Evolutionary conservation across 1,139 yeast genomes (phyloP).

Genomic region (Hansenula lynferdii): DNA sequence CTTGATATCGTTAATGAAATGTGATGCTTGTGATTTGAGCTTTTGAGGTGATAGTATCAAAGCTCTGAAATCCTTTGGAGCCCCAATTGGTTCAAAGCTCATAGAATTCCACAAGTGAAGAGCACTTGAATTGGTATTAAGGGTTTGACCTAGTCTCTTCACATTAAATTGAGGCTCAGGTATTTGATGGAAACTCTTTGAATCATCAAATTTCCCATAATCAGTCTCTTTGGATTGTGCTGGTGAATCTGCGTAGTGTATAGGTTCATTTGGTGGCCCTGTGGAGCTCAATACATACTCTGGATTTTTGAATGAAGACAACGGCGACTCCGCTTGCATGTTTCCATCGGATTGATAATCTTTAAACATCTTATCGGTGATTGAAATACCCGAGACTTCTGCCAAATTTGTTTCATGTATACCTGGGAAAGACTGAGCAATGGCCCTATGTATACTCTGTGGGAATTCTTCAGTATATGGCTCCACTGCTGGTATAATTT

Average conservation of each 20-base stretch:
- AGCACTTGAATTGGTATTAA: conserved; percentile 29
- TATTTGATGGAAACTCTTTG: conserved; percentile 22
- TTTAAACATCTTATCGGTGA: neutral
- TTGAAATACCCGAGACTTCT: conserved; percentile 14
- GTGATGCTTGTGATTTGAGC: conserved; percentile 24
- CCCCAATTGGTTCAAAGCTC: conserved; percentile 48
- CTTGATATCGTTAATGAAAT: conserved; percentile 36
- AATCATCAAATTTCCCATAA: neutral
- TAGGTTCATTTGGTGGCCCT: neutral
- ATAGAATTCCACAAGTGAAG: conserved; percentile 51
- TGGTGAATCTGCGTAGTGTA: neutral
- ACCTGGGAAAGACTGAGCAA: conserved; percentile 24
- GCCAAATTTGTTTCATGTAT: conserved; percentile 15
- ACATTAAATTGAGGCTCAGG: conserved; percentile 29
- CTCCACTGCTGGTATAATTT: conserved; percentile 14
- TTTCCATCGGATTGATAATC: neutral
- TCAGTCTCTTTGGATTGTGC: neutral
- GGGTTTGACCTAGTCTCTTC: conserved; percentile 26
- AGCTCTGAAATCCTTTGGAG: conserved; percentile 47
- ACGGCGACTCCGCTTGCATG: conserved; percentile 13
- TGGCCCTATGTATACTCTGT: conserved; percentile 18
- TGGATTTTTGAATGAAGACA: conserved; percentile 14
- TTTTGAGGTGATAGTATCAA: conserved; percentile 38
- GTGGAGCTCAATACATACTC: conserved; percentile 6
- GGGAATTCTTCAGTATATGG: conserved; percentile 7